phyloP scores from a whole-genome alignment of 345 rosid species.

The Syzygium aromaticum region DNA sequence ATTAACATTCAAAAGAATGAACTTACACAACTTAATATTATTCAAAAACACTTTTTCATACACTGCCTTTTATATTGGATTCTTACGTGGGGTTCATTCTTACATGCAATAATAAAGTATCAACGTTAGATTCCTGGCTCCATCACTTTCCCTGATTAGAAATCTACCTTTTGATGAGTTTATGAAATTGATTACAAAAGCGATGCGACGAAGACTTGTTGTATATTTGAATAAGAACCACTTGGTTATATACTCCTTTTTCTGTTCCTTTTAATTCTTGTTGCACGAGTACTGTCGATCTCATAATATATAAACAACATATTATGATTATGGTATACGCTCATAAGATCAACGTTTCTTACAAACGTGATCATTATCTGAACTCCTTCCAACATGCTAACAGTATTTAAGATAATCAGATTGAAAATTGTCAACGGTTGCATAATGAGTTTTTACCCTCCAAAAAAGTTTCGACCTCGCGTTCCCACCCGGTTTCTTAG shows the following conservation, averaged over 20 bases:
- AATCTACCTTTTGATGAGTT: background rate
- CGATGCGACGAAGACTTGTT: background rate
- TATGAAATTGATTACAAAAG: background rate
- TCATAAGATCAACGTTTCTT: background rate
- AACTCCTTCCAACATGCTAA: background rate
- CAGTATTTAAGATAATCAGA: background rate
- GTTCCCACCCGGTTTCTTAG: background rate
- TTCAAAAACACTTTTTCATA: background rate
- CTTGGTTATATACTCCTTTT: background rate
- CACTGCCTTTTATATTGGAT: background rate
- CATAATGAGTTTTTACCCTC: background rate
- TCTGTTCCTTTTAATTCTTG: background rate
- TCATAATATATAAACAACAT: background rate
- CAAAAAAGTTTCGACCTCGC: background rate
- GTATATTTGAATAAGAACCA: background rate
- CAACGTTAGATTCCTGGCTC: background rate
- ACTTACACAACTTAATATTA: background rate
- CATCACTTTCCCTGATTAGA: background rate
- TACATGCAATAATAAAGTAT: background rate
- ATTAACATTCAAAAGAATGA: background rate
- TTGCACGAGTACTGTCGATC: background rate
- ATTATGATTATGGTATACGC: background rate
- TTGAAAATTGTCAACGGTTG: background rate
- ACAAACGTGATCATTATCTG: background rate
- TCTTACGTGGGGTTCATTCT: background rate